These are phyloP conservation scores for Metschnikowia lachancei DNA, from an alignment of 805 yeast species.

Conservation along the genomic window DNA sequence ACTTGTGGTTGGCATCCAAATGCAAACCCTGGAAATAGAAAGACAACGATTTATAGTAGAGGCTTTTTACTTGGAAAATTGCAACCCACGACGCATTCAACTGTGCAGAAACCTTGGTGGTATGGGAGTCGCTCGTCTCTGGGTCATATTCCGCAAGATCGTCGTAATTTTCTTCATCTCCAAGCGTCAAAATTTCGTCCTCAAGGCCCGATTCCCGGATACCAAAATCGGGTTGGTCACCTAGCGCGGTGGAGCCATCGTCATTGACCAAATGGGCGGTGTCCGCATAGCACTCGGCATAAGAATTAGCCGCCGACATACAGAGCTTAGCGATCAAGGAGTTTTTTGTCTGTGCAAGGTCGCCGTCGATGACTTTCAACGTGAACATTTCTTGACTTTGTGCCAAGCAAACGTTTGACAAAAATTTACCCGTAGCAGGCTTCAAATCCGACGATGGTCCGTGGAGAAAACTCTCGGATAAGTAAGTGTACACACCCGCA, in stretches of 20 bases:
- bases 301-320: slow-evolving; percentile 55
- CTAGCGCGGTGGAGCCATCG: slow-evolving; percentile 14
- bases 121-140: slow-evolving; percentile 11
- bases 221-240: slow-evolving; percentile 18
- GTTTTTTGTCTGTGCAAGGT: slow-evolving; percentile 52
- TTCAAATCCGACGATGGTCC: slow-evolving; percentile 81
- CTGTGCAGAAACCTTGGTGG: slow-evolving; percentile 24
- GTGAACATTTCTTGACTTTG: slow-evolving; percentile 88
- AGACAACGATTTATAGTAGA: slow-evolving; percentile 58
- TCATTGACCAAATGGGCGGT: slow-evolving; percentile 27
- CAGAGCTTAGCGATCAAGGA: slow-evolving; percentile 76
- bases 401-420: slow-evolving; percentile 67
- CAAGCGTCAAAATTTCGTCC: slow-evolving; percentile 17
- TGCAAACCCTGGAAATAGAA: slow-evolving; percentile 56
- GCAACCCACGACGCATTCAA: slow-evolving; percentile 49
- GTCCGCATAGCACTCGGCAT: slow-evolving; percentile 49
- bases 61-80: slow-evolving; percentile 48
- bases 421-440: slow-evolving; percentile 63
- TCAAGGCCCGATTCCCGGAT: slow-evolving; percentile 29
- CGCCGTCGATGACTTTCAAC: slow-evolving; percentile 54
- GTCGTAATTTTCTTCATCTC: slow-evolving; percentile 13
- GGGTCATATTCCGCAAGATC: slow-evolving; percentile 14
- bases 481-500: slow-evolving; percentile 70
- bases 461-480: slow-evolving; percentile 79
- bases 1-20: slow-evolving; percentile 53